Base-by-base conservation (phyloP, 345 rosid genomes). In the Heritiera fomes region DNA sequence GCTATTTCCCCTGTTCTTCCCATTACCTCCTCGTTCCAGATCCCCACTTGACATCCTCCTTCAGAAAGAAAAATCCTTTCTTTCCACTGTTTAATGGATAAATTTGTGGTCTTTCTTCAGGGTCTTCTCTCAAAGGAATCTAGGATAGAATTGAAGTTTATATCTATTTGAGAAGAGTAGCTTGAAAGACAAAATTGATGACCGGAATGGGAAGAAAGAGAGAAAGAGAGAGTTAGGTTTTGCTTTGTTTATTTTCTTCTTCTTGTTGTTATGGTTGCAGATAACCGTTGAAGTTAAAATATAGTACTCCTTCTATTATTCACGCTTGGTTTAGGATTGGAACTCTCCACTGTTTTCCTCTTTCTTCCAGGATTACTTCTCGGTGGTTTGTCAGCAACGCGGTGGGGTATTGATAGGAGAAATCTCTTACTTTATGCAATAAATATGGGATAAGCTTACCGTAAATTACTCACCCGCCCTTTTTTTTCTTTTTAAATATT, bases 1-100 rank as follows among this genome's bases (percentile, higher is more conserved):
- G 55, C 46, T 64, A 49, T 65, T 79, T 74, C 11, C 78, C 67
- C 79, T 78, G 75, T 77, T 86, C 34, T 75, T 81, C 52, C 73
- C 49, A 20, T 38, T 18, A 73, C 49, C 6, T 61, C 90, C 97
- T 60, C 91, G 86, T 82, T 96, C 98, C 6, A 87, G 84, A 88
- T 95, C 98, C 75, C 80, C 83, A 30, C 70, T 83, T 55, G 90
- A 90, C 97, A 92, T 92, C 32, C 60, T 45, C 67, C 75, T 59
- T 75, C 38, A 14, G 55, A 15, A 72, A 38, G 2, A 49, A 49
- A 72, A 13, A 38, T 2, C 62, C 63, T 12, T 34, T 38, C 64
- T 73, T 73, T 73, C 40, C 17, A 32, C 46, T 17, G 47, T 53
- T 34, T 34, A 72, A 10, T 62, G 23, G 30, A 46, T 52, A 78